Conservation (phyloP, 2,329 filamentous ascomycete species). For the Orbilia brochopaga region DNA sequence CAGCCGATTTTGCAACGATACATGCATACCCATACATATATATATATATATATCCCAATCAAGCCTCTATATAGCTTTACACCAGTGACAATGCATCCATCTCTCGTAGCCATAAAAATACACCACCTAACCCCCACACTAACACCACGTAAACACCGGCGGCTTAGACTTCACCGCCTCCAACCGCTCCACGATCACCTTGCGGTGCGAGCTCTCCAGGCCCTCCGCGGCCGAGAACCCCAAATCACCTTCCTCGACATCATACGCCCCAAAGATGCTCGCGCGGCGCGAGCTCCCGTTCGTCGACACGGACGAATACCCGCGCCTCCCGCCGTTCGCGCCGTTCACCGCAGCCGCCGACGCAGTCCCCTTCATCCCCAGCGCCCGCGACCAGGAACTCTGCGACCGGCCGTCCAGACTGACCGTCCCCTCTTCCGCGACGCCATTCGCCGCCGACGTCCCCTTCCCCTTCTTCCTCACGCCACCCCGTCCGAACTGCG, state of each 20-base stretch:
- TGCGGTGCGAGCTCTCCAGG: constrained; percentile 86
- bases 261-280: constrained; percentile 61
- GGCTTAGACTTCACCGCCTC: constrained; percentile 95
- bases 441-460: constrained; percentile 4
- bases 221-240: constrained; percentile 93
- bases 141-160: constrained; percentile 98
- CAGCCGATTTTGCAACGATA: no score
- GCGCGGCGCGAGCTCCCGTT: constrained; percentile 22
- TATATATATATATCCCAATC: no score
- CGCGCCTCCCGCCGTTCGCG: constrained; percentile 48
- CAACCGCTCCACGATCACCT: constrained; percentile 94
- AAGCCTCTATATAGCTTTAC: no score
- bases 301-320: constrained; percentile 28
- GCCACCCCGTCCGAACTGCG: neutral
- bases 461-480: constrained; percentile 37
- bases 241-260: constrained; percentile 87
- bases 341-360: no score
- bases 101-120: constrained; percentile 20
- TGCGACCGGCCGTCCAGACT: constrained; percentile 51
- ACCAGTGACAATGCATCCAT: constrained; percentile 9
- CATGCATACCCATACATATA: no score
- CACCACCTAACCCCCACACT: constrained; percentile 45
- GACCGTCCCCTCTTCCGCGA: constrained; percentile 23
- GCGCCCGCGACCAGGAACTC: constrained; percentile 51
- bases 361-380: constrained; percentile 49